Conservation (phyloP, 169 alveolate genomes). For the Cardiosporidium cionae region DNA sequence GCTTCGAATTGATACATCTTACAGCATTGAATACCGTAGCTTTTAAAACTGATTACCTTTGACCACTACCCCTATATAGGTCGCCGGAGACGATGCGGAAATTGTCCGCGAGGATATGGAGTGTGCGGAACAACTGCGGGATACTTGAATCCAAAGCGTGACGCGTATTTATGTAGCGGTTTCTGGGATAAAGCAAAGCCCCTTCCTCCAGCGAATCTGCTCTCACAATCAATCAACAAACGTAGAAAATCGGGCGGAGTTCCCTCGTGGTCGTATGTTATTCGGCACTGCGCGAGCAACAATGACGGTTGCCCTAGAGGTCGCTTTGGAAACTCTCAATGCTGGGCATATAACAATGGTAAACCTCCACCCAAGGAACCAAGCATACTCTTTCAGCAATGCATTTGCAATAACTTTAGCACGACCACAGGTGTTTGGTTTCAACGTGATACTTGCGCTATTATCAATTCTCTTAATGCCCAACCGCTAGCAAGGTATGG, state of each 20-base stretch:
- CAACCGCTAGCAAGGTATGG: neutral
- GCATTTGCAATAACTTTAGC: conserved; percentile 11
- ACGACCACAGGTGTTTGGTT: conserved; percentile 3
- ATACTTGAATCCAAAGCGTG: conserved; percentile 6
- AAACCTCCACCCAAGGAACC: conserved; percentile 2
- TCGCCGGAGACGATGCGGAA: conserved; percentile 15
- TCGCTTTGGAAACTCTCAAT: neutral
- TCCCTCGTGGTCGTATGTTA: conserved; percentile 16
- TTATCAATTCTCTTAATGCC: neutral
- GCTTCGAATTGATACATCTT: neutral
- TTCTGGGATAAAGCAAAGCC: conserved; percentile 4
- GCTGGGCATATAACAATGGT: conserved; percentile 7
- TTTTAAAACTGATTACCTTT: neutral
- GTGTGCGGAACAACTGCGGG: conserved; percentile 18
- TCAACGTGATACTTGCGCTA: conserved; percentile 7
- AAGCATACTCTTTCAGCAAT: conserved; percentile 3
- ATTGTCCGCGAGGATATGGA: conserved; percentile 10
- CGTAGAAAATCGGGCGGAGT: conserved; percentile 5
- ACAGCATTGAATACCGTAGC: neutral
- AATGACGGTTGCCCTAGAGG: neutral
- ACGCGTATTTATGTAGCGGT: conserved; percentile 18
- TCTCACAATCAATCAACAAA: neutral
- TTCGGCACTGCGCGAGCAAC: conserved; percentile 8
- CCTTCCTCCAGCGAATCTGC: conserved; percentile 14
- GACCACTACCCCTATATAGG: neutral